A percentile compares a stretch with the other conserved stretches of the same genome.
These are phyloP conservation scores for Xylaria sp. DNA, from an alignment of 2,329 filamentous ascomycete species.

Conservation along the genomic window DNA sequence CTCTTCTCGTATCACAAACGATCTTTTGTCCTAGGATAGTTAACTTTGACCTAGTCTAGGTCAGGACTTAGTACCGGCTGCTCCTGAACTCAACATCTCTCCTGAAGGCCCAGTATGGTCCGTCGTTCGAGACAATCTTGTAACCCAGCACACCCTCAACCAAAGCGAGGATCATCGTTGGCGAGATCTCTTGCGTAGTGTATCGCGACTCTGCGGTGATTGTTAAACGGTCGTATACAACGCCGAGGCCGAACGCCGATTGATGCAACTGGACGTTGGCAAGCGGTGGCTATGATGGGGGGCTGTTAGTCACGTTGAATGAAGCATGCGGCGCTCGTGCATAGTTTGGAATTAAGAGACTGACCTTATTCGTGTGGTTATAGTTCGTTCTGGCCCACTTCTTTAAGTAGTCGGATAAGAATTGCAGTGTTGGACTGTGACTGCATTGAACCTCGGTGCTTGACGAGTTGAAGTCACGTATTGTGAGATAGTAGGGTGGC, in stretches of 20 bases:
- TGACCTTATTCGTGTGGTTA: conserved; percentile 44
- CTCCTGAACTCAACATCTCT: conserved; percentile 47
- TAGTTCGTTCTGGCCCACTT: conserved; percentile 59
- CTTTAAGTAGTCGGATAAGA: conserved; percentile 59
- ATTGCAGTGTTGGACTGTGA: conserved; percentile 57
- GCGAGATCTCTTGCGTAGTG: conserved; percentile 51
- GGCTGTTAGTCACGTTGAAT: not conserved
- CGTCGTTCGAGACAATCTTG: conserved; percentile 45
- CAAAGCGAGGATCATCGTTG: conserved; percentile 57
- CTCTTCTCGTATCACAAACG: no score
- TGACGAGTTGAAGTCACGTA: conserved; percentile 47
- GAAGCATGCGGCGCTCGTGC: not conserved
- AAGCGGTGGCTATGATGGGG: conserved; percentile 52
- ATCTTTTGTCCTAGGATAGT: not conserved
- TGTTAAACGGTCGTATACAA: conserved; percentile 56
- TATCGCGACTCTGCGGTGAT: conserved; percentile 52
- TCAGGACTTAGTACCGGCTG: conserved; percentile 12
- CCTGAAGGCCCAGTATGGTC: conserved; percentile 46
- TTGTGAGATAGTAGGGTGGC: conserved; percentile 60
- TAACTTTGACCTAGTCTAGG: not conserved
- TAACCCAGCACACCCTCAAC: conserved; percentile 62
- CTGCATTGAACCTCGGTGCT: conserved; percentile 58
- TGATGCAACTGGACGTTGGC: conserved; percentile 56
- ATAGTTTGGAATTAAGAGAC: conserved; percentile 4
- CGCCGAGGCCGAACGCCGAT: conserved; percentile 57